Conservation (phyloP, 1,139 yeast species). For the Ashbya aceris region DNA sequence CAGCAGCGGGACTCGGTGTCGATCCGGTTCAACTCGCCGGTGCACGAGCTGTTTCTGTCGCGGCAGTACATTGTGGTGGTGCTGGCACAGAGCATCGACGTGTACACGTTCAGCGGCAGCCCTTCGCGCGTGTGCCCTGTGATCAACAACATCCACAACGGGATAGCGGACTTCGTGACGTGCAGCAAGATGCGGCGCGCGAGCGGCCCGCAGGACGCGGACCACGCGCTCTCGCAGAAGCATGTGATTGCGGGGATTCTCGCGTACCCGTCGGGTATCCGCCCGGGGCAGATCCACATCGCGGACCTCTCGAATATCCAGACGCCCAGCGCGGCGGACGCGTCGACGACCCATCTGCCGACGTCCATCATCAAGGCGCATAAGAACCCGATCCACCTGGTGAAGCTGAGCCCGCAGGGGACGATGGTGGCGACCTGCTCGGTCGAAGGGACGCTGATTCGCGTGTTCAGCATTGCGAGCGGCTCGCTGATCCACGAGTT, state of each 20-base stretch:
- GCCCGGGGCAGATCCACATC: slow-evolving; percentile 65
- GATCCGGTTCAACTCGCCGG: slow-evolving; percentile 66
- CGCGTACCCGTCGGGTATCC: slow-evolving; percentile 21
- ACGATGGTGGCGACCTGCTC: slow-evolving; percentile 81
- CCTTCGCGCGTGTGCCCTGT: slow-evolving; percentile 45
- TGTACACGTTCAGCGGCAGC: slow-evolving; percentile 73
- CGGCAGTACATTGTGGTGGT: slow-evolving; percentile 69
- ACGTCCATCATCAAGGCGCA: slow-evolving; percentile 65
- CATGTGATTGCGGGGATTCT: slow-evolving; percentile 12
- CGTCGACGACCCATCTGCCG: slow-evolving; percentile 45
- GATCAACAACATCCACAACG: slow-evolving; percentile 8
- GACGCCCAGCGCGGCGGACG: slow-evolving; percentile 72
- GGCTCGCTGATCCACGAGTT: slow-evolving; percentile 74
- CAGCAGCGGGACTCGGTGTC: slow-evolving; percentile 67
- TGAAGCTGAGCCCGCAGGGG: slow-evolving; percentile 65
- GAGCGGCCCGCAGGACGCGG: slow-evolving; percentile 3
- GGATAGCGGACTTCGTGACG: slow-evolving; percentile 36
- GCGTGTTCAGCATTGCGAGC: slow-evolving; percentile 67
- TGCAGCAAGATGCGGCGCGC: slow-evolving; percentile 46
- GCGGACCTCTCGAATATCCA: slow-evolving; percentile 59
- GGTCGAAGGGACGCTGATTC: slow-evolving; percentile 73
- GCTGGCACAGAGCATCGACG: slow-evolving; percentile 40
- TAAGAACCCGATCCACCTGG: slow-evolving; percentile 55
- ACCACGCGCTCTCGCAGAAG: slow-evolving; percentile 1
- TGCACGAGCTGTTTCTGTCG: slow-evolving; percentile 64